These are phyloP conservation scores for Lignosus rhinocerotis DNA, from an alignment of 1,284 basidiomycete genomes.

Conservation along the genomic window DNA sequence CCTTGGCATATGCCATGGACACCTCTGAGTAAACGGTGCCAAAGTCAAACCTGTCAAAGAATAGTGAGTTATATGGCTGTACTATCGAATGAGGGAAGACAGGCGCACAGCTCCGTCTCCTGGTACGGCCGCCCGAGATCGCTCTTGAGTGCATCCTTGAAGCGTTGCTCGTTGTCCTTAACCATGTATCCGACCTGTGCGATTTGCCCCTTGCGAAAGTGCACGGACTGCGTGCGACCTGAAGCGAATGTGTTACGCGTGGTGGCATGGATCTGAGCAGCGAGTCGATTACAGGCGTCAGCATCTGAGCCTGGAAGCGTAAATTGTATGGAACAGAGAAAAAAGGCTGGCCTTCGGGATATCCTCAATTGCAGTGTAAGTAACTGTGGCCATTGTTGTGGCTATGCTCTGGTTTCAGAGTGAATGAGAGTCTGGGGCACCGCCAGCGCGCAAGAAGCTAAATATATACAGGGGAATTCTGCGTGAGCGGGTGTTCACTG, in stretches of 20 bases:
- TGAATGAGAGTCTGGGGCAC: not conserved
- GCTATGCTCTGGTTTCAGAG: not conserved
- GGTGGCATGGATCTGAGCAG: slow-evolving; percentile 50
- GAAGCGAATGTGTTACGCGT: slow-evolving; percentile 53
- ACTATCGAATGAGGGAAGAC: not conserved
- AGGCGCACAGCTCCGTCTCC: slow-evolving; percentile 55
- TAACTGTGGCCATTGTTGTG: not conserved
- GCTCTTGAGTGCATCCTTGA: slow-evolving; percentile 50
- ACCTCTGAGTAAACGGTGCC: slow-evolving; percentile 57
- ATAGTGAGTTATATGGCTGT: not conserved
- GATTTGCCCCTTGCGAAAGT: slow-evolving; percentile 66
- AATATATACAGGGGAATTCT: not conserved
- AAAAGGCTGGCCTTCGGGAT: slow-evolving; percentile 1
- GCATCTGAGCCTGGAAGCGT: not conserved
- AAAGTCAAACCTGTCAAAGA: slow-evolving; percentile 54
- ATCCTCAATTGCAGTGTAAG: slow-evolving; percentile 5
- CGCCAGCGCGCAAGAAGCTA: not conserved
- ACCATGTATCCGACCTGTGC: slow-evolving; percentile 67
- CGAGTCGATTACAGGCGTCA: not conserved
- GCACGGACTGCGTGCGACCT: slow-evolving; percentile 60
- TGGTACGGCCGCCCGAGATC: slow-evolving; percentile 60
- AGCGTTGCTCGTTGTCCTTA: slow-evolving; percentile 59
- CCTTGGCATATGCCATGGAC: slow-evolving; percentile 59
- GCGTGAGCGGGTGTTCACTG: too few species aligned
- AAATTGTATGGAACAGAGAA: not conserved